Evolutionary conservation across 148 eudicot genomes (phyloP), one percentile per base, ranked within the genome.

Genomic region (Cornus suecica): DNA sequence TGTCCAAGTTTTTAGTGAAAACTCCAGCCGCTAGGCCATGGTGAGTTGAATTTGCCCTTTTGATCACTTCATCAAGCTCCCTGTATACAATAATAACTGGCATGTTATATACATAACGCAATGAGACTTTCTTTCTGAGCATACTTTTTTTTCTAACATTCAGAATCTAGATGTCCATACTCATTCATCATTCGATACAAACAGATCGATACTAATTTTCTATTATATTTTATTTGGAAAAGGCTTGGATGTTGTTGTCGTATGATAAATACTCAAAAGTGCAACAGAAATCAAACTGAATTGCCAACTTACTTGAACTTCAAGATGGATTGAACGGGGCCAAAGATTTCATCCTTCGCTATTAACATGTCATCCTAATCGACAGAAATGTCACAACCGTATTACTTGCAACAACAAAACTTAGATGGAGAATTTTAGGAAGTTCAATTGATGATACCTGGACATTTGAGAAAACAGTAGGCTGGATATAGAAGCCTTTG

Each of bases 21-120:
- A 94, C 90, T 30, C 99, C 99, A 0, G 99, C 96, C 28, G 99
- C 97, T 73, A 94, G 88, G 11, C 99, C 99, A 52, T 89, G 92
- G 2, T 82, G 80, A 8, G 92, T 87, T 32, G 83, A 34, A 70
- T 94, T 94, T 69, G 99, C 99, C 74, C 99, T 89, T 82, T 69
- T 78, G 8, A 94, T 87, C 79, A 92, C 99, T 0, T 94, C 99
- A 72, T 83, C 81, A 48, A 88, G 80, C 37, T 92, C 94, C 83
- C 99, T 94, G 75, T 14, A 58, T 16, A 58, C 7, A 58, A n/a
- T 48, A 48, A 14, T 11, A 48, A 4, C 8, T 48, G 1, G 54
- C 18, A 48, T 48, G 54, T 48, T 48, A 11, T 48, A 18, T 1
- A 4, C 54, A 48, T 48, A 48, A 14, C 54, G 15, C 15, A 16